These are phyloP conservation scores for Monosporascus sp. DNA, from an alignment of 2,329 filamentous ascomycete genomes.

Conservation along the genomic window DNA sequence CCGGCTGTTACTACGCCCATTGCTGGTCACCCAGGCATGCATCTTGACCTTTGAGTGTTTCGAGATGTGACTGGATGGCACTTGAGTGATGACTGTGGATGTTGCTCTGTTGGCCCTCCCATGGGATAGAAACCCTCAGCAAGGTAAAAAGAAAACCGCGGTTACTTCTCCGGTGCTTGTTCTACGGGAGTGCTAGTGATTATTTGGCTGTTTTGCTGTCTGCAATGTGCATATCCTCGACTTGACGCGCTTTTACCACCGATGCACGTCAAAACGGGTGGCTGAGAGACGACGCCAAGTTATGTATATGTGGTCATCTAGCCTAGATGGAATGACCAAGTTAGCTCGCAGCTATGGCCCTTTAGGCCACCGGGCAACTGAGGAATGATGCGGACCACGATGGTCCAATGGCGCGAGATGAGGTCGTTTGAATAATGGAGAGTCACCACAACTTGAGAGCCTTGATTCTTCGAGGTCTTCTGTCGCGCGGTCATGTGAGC, in stretches of 20 bases:
- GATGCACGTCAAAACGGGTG: conserved; percentile 13
- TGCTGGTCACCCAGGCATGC: conserved; percentile 29
- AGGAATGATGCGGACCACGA: conserved; percentile 10
- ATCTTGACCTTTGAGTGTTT: conserved; percentile 27
- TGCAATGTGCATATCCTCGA: conserved; percentile 1
- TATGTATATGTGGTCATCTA: conserved; percentile 26
- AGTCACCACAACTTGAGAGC: background rate
- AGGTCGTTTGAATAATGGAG: conserved; percentile 4
- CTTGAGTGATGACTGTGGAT: conserved; percentile 9
- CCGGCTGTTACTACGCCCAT: conserved; percentile 19
- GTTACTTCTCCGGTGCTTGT: conserved; percentile 1
- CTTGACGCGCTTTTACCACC: conserved; percentile 16
- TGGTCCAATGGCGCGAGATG: conserved; percentile 19
- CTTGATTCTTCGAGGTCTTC: background rate
- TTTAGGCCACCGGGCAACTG: conserved; percentile 8
- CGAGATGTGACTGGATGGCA: conserved; percentile 27
- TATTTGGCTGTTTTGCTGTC: background rate
- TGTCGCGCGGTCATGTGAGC: background rate
- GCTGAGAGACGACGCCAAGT: conserved; percentile 18
- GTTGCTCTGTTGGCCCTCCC: conserved; percentile 4
- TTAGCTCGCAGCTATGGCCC: conserved; percentile 24
- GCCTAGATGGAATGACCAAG: conserved; percentile 21
- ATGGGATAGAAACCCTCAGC: background rate
- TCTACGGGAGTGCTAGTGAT: background rate
- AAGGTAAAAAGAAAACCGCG: background rate